A percentile compares a stretch with the other conserved stretches of the same genome.
Conservation (phyloP, 2,329 filamentous ascomycete genomes). For the Teratosphaeria viscida region DNA sequence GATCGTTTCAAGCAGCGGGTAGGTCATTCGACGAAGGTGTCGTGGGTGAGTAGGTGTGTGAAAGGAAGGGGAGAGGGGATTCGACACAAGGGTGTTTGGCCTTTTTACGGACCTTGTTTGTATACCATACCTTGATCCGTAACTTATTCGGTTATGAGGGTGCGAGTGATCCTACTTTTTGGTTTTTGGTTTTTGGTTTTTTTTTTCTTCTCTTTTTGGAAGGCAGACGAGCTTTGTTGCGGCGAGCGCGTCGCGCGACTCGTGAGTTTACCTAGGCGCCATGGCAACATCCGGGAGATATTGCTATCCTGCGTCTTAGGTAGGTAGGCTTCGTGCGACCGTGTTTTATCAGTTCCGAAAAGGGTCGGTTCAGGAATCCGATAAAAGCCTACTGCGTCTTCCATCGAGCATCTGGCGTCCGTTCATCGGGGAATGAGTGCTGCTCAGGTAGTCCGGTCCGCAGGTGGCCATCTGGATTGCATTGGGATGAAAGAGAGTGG, state of each 20-base stretch:
- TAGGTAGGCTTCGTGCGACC: no score
- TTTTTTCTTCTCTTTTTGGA: no score
- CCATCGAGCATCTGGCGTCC: no score
- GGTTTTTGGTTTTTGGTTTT: background rate
- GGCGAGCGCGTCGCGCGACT: background rate
- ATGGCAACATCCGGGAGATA: no score
- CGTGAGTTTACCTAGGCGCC: no score
- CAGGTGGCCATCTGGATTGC: background rate
- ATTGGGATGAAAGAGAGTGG: background rate
- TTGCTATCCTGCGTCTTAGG: no score
- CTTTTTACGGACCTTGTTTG: background rate
- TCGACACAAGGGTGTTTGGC: no score
- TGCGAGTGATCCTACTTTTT: background rate
- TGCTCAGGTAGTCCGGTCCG: background rate
- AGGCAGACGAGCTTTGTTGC: background rate
- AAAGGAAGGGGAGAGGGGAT: background rate
- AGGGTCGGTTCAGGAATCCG: no score
- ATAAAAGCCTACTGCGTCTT: no score
- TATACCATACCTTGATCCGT: background rate
- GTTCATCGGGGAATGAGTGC: no score
- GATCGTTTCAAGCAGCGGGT: no score
- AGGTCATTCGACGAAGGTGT: background rate
- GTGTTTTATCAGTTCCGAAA: no score
- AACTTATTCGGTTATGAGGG: background rate
- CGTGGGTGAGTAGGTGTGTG: background rate